Conservation (phyloP, 768 basidiomycete species). For the Psilocybe tampanensis region DNA sequence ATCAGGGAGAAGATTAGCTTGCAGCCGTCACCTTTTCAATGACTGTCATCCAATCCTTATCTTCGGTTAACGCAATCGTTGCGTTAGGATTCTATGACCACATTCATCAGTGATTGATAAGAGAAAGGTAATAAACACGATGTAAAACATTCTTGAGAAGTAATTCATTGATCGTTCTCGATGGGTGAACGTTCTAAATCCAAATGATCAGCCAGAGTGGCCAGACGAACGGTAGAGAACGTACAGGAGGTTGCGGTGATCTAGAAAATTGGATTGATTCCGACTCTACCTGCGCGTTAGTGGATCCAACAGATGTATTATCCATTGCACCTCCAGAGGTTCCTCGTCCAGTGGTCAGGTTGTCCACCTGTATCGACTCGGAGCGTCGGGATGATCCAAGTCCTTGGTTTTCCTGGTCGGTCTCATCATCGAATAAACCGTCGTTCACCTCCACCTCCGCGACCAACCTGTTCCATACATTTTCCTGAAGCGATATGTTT, state of each 20-base stretch:
- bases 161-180: not conserved
- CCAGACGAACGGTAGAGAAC: not conserved
- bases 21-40: not conserved
- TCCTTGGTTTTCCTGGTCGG: not conserved
- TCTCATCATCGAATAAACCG: not conserved
- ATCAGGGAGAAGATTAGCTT: not conserved
- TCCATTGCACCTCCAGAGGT: not conserved
- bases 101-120: not conserved
- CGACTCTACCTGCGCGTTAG: not conserved
- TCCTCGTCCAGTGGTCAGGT: not conserved
- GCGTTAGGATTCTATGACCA: not conserved
- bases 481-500: conserved; percentile 6
- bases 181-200: conserved; percentile 2
- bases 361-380: not conserved
- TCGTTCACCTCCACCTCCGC: not conserved
- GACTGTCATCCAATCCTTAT: conserved; percentile 5
- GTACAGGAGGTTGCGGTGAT: not conserved
- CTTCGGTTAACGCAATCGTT: conserved; percentile 2
- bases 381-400: not conserved
- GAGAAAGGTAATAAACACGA: not conserved
- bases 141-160: not conserved
- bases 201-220: not conserved
- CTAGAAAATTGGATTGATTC: not conserved
- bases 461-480: not conserved
- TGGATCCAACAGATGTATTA: not conserved